These are phyloP conservation scores for Exserohilum rostratum DNA, from an alignment of 2,329 filamentous ascomycete species.

Conservation along the genomic window DNA sequence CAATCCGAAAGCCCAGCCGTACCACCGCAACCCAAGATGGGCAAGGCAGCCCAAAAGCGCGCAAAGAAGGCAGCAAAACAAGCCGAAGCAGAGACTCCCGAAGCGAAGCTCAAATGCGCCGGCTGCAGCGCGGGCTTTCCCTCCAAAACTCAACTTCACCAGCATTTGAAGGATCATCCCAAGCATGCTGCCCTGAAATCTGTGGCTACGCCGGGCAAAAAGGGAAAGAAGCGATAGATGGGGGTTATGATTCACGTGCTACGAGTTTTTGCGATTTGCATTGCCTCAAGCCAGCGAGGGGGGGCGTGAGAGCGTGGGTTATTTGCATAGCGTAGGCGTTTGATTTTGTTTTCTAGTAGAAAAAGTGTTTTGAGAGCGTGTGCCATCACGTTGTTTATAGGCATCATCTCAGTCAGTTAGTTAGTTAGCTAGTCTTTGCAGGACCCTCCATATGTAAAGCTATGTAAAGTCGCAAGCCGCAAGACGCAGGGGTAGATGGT, in stretches of 20 bases:
- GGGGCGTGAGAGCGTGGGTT: too few species aligned
- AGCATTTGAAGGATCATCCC: constrained; percentile 67
- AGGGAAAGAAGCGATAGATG: constrained; percentile 33
- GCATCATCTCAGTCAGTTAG: too few species aligned
- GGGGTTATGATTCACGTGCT: constrained; percentile 3
- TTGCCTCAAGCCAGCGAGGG: too few species aligned
- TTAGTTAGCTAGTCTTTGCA: too few species aligned
- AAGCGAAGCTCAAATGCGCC: constrained; percentile 69
- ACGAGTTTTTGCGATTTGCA: background rate
- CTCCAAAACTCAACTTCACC: constrained; percentile 74
- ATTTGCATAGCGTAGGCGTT: too few species aligned
- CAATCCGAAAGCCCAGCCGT: constrained; percentile 3
- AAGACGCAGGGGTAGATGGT: too few species aligned
- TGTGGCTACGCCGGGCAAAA: constrained; percentile 19
- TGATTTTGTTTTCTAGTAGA: too few species aligned
- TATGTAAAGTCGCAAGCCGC: too few species aligned
- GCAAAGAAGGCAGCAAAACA: constrained; percentile 54
- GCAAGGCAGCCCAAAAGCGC: constrained; percentile 57
- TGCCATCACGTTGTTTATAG: too few species aligned
- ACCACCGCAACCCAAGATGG: constrained; percentile 48
- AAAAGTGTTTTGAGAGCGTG: too few species aligned
- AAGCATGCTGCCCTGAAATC: constrained; percentile 64
- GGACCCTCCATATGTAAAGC: too few species aligned
- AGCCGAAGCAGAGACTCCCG: constrained; percentile 33
- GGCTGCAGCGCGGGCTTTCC: constrained; percentile 79